Conservation (phyloP, 2,329 filamentous ascomycete genomes). For the Fusarium buharicum region DNA sequence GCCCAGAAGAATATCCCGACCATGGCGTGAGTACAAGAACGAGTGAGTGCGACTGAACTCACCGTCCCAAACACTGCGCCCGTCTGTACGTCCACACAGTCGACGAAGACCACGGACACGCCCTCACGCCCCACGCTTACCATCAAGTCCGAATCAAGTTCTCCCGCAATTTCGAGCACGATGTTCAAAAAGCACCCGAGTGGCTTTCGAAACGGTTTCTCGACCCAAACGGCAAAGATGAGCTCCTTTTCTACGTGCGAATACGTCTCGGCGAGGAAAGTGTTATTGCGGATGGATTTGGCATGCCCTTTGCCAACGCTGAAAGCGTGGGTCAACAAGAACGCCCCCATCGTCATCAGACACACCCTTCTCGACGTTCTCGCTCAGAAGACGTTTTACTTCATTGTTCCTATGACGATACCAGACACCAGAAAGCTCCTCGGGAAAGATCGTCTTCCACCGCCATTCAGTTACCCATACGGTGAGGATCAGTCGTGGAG, state of each 20-base stretch:
- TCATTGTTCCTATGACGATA: background rate
- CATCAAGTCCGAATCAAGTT: background rate
- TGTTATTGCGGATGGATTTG: slow-evolving; percentile 1
- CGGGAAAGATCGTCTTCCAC: background rate
- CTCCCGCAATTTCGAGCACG: background rate
- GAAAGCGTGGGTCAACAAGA: slow-evolving; percentile 16
- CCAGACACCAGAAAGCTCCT: background rate
- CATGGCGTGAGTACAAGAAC: too few relatives aligned
- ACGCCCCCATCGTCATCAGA: background rate
- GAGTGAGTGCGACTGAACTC: too few relatives aligned
- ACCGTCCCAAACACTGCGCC: too few relatives aligned
- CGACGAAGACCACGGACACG: background rate
- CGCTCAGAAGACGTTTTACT: background rate
- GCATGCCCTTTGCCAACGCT: slow-evolving; percentile 6
- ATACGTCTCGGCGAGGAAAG: background rate
- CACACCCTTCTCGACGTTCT: background rate
- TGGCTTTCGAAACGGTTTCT: background rate
- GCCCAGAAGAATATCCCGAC: too few relatives aligned
- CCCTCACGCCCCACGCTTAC: background rate
- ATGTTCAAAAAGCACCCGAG: background rate
- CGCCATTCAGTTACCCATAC: slow-evolving; percentile 2
- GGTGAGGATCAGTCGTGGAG: background rate
- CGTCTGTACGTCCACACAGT: too few relatives aligned
- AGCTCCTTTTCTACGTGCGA: background rate
- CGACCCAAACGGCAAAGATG: background rate